Conservation (phyloP, 1,284 basidiomycete genomes). For the Ustilago hordei region DNA sequence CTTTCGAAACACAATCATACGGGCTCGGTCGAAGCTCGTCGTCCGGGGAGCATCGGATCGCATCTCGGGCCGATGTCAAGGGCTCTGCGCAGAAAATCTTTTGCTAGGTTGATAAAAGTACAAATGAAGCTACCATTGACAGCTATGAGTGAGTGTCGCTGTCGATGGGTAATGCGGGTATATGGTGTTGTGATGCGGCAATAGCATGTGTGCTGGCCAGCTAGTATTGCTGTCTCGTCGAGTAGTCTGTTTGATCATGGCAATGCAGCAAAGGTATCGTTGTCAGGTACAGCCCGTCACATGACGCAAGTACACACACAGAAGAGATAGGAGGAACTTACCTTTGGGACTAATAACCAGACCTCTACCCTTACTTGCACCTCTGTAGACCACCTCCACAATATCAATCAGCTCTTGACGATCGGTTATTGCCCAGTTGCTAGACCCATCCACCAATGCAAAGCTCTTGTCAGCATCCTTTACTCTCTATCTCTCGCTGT, state of each 20-base stretch:
- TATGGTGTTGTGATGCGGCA: background rate
- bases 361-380: slow-evolving; percentile 97
- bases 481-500: background rate
- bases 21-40: no score
- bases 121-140: no score
- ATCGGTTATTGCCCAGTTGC: slow-evolving; percentile 68
- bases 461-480: background rate
- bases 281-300: background rate
- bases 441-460: background rate
- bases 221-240: slow-evolving; percentile 61
- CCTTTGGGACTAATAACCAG: slow-evolving; percentile 96
- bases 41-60: no score
- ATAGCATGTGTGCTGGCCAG: no score
- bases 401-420: slow-evolving; percentile 84
- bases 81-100: no score
- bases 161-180: slow-evolving; percentile 15
- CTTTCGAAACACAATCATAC: no score
- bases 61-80: no score
- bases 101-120: no score
- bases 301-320: background rate
- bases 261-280: background rate
- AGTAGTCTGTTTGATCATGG: slow-evolving; percentile 48
- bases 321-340: slow-evolving; percentile 63
- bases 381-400: slow-evolving; percentile 97
- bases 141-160: no score